Conservation (phyloP, 345 rosid genomes). For the Brassica carinata region DNA sequence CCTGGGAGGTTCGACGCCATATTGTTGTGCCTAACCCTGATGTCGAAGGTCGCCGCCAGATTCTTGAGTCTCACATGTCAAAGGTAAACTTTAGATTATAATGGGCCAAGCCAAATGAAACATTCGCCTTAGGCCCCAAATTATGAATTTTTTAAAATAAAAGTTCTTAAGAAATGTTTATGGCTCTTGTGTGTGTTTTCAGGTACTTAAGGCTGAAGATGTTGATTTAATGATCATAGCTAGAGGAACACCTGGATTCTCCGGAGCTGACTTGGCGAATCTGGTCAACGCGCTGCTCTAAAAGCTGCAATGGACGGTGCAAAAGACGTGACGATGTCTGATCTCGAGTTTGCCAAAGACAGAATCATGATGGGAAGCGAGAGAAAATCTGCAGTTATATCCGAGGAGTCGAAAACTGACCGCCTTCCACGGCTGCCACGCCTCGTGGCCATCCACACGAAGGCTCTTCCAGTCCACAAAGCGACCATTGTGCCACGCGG, state of each 20-base stretch:
- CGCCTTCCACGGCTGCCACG: constrained; percentile 97
- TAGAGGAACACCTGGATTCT: constrained; percentile 95
- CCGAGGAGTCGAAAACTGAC: constrained; percentile 72
- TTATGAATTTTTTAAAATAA: too few relatives aligned
- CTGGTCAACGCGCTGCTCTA: constrained; percentile 83
- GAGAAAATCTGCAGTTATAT: constrained; percentile 89
- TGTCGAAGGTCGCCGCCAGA: constrained; percentile 96
- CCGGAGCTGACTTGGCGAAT: constrained; percentile 96
- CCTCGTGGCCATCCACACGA: constrained; percentile 90
- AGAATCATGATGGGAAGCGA: constrained; percentile 98
- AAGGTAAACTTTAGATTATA: constrained; percentile 58
- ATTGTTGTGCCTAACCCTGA: constrained; percentile 96
- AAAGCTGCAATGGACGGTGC: constrained; percentile 99
- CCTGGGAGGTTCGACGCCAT: constrained; percentile 97
- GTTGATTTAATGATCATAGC: constrained; percentile 95
- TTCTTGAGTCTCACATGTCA: constrained; percentile 92
- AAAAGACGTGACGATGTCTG: constrained; percentile 83
- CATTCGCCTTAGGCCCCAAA: neutral
- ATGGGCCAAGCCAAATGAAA: too few relatives aligned
- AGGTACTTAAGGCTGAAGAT: constrained; percentile 90
- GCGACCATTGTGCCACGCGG: constrained; percentile 98
- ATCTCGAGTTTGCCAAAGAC: constrained; percentile 93
- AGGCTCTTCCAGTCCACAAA: constrained; percentile 94
- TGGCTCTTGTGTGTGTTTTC: constrained; percentile 18
- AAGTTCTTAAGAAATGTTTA: too few relatives aligned